Evolutionary conservation across 192 early-diverging fungal species (phyloP).

Genomic region (Anaeromyces robustus): DNA sequence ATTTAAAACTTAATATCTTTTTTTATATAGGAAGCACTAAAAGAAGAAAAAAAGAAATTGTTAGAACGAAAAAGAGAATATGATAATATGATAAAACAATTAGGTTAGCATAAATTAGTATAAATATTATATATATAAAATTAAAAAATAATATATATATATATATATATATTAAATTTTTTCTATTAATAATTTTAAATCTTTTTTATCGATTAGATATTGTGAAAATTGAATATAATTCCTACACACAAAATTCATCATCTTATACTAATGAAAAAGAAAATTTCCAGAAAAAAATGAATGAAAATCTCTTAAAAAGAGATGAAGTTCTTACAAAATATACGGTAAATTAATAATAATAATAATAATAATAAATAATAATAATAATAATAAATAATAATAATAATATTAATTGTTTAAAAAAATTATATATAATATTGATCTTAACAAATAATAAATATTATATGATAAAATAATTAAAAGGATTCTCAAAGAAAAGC

Average conservation of each 20-base stretch:
- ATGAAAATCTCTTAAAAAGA: not conserved
- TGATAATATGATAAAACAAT: conserved; percentile 9
- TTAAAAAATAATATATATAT: no score
- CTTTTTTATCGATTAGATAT: not conserved
- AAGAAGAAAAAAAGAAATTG: conserved; percentile 12
- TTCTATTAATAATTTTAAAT: not conserved
- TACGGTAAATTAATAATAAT: not conserved
- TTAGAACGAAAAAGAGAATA: conserved; percentile 10
- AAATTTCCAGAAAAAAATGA: not conserved
- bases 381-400: no score
- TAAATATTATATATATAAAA: no score
- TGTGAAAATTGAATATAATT: not conserved
- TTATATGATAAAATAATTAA: not conserved
- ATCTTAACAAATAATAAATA: no score
- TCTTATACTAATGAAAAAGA: not conserved
- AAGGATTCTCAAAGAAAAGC: not conserved
- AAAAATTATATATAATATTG: no score
- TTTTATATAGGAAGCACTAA: conserved; percentile 6
- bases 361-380: no score
- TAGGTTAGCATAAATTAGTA: conserved; percentile 23
- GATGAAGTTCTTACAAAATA: not conserved
- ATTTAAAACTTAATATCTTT: no score
- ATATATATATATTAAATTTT: not conserved
- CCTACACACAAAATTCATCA: not conserved
- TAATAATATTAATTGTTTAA: no score